These are phyloP conservation scores for Moesziomyces antarcticus DNA, from an alignment of 1,284 basidiomycete genomes.

Conservation along the genomic window DNA sequence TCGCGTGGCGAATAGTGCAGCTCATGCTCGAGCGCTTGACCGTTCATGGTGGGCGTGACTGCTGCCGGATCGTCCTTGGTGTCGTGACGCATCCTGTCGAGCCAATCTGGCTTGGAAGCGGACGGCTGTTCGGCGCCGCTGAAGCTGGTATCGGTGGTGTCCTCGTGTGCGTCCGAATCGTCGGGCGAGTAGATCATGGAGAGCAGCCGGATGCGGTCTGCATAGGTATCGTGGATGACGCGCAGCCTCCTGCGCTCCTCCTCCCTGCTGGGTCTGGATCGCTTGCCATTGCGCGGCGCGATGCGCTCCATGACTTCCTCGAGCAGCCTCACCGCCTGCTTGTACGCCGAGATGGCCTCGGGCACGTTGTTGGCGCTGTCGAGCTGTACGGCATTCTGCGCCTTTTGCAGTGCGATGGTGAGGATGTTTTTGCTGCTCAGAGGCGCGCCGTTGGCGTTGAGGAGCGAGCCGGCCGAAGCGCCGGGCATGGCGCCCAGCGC, in stretches of 20 bases:
- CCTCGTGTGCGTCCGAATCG: slow-evolving; percentile 9
- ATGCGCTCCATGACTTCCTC: slow-evolving; percentile 69
- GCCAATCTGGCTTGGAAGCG: slow-evolving; percentile 31
- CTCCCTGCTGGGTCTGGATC: slow-evolving; percentile 57
- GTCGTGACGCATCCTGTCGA: slow-evolving; percentile 29
- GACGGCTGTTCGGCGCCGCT: slow-evolving; percentile 10
- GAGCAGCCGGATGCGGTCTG: slow-evolving; percentile 68
- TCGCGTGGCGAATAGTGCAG: slow-evolving; percentile 15
- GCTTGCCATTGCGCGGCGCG: slow-evolving; percentile 57
- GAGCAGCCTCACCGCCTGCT: slow-evolving; percentile 67
- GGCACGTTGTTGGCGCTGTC: slow-evolving; percentile 69
- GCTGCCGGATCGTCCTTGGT: slow-evolving; percentile 5
- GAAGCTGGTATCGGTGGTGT: slow-evolving; percentile 22
- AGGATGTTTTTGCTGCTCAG: slow-evolving; percentile 67
- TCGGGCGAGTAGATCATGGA: slow-evolving; percentile 59
- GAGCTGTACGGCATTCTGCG: slow-evolving; percentile 69
- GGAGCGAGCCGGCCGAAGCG: slow-evolving; percentile 30
- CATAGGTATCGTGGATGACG: slow-evolving; percentile 69
- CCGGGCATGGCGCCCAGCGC: slow-evolving; percentile 51
- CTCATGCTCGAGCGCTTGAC: neutral
- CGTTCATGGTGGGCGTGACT: slow-evolving; percentile 12
- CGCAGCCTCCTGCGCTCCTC: slow-evolving; percentile 67
- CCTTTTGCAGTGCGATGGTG: slow-evolving; percentile 68
- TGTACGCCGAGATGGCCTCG: slow-evolving; percentile 68
- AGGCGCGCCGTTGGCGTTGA: slow-evolving; percentile 52